Evolutionary conservation across 225 moss, liverwort and hornwort genomes (phyloP).

Genomic region (Takakia lepidozioides): DNA sequence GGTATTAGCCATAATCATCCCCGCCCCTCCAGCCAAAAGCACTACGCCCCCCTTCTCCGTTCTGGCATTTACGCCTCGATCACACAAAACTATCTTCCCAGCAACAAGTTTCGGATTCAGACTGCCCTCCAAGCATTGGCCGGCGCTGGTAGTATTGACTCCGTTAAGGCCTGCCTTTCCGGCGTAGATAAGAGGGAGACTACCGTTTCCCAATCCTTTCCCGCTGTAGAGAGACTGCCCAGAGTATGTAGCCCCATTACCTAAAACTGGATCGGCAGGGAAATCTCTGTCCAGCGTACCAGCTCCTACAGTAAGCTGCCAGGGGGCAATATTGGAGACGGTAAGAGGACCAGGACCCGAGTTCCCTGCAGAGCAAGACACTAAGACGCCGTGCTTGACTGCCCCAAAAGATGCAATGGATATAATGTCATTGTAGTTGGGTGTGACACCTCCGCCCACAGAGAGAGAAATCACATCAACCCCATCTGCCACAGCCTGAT

Average conservation of each 20-base stretch:
- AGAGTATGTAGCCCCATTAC: slow-evolving; percentile 27
- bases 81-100: slow-evolving; percentile 2
- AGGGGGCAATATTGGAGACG: slow-evolving; percentile 28
- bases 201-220: no score
- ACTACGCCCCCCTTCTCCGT: background rate
- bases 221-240: background rate
- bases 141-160: background rate
- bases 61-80: background rate
- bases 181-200: background rate
- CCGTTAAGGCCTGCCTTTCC: background rate
- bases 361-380: slow-evolving; percentile 27
- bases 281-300: slow-evolving; percentile 40
- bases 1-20: slow-evolving; percentile 1
- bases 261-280: slow-evolving; percentile 23
- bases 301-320: slow-evolving; percentile 39
- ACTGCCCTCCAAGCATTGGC: background rate
- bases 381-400: slow-evolving; percentile 21
- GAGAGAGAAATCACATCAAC: slow-evolving; percentile 68
- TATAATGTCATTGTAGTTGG: slow-evolving; percentile 22
- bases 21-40: background rate
- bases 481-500: slow-evolving; percentile 50
- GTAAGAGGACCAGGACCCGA: slow-evolving; percentile 15
- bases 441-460: slow-evolving; percentile 26
- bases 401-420: slow-evolving; percentile 36
- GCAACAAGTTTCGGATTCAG: background rate